Conservation (phyloP, 1,139 yeast genomes). For the Pichia sp. region DNA sequence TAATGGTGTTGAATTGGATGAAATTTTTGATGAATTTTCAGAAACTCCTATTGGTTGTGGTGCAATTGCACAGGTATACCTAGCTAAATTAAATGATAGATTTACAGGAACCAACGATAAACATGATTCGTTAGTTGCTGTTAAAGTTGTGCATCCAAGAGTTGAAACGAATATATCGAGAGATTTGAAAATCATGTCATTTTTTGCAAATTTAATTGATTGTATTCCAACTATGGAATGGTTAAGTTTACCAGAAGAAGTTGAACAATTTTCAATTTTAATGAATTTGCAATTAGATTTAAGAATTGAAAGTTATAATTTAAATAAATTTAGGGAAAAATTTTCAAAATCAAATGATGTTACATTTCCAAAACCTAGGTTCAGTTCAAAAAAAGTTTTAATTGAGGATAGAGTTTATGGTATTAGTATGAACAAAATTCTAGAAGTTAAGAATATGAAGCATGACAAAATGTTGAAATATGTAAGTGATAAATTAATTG, state of each 20-base stretch:
- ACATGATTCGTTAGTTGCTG: slow-evolving; percentile 62
- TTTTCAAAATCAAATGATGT: slow-evolving; percentile 56
- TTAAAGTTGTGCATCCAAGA: slow-evolving; percentile 86
- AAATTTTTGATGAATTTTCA: slow-evolving; percentile 74
- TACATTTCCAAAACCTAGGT: slow-evolving; percentile 75
- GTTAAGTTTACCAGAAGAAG: slow-evolving; percentile 93
- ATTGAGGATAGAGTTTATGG: slow-evolving; percentile 86
- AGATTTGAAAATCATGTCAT: slow-evolving; percentile 76
- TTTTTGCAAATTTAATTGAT: slow-evolving; percentile 67
- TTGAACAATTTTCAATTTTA: slow-evolving; percentile 74
- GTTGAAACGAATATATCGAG: slow-evolving; percentile 68
- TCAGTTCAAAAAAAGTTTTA: slow-evolving; percentile 65
- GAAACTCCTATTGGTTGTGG: slow-evolving; percentile 86
- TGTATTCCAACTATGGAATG: slow-evolving; percentile 92
- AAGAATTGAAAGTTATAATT: slow-evolving; percentile 80
- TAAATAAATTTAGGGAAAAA: slow-evolving; percentile 60
- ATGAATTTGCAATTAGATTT: slow-evolving; percentile 88
- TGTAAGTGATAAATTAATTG: slow-evolving; percentile 81
- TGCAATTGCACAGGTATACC: slow-evolving; percentile 93
- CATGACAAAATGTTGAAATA: slow-evolving; percentile 59
- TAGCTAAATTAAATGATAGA: slow-evolving; percentile 54
- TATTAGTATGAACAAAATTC: slow-evolving; percentile 70
- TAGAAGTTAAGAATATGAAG: slow-evolving; percentile 34
- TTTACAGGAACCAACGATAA: slow-evolving; percentile 35
- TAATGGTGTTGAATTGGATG: slow-evolving; percentile 49